phyloP scores from a whole-genome alignment of 2,329 filamentous ascomycete genomes.

The Xylariaceae sp. region DNA sequence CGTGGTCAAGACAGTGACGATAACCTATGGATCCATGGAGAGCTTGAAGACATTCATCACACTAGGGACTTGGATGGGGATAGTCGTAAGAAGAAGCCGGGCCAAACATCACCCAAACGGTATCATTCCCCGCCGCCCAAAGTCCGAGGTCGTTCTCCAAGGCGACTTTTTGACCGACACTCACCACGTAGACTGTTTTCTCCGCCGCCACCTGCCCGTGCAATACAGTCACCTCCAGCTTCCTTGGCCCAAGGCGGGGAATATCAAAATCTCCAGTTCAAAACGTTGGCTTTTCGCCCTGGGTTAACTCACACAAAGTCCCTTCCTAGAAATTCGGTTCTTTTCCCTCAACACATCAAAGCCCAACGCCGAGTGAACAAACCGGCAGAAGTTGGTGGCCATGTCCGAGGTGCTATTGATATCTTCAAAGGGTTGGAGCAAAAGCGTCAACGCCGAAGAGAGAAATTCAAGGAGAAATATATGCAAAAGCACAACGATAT shows the following conservation, averaged over 20 bases:
- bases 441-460: slow-evolving; percentile 86
- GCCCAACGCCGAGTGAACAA: slow-evolving; percentile 34
- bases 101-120: slow-evolving; percentile 55
- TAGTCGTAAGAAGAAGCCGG: slow-evolving; percentile 45
- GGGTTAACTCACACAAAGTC: slow-evolving; percentile 76
- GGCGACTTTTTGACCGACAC: slow-evolving; percentile 56
- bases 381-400: slow-evolving; percentile 38
- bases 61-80: slow-evolving; percentile 47
- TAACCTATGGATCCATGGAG: slow-evolving; percentile 63
- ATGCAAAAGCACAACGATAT: slow-evolving; percentile 85
- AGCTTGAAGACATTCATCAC: slow-evolving; percentile 60
- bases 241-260: slow-evolving; percentile 24
- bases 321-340: slow-evolving; percentile 70
- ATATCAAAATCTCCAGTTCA: slow-evolving; percentile 35
- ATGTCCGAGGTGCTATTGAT: slow-evolving; percentile 89
- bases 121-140: slow-evolving; percentile 48
- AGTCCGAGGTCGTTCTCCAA: slow-evolving; percentile 48
- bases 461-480: slow-evolving; percentile 69
- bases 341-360: slow-evolving; percentile 54
- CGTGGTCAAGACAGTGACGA: slow-evolving; percentile 59
- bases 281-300: slow-evolving; percentile 52
- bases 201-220: slow-evolving; percentile 55
- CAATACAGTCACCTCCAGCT: slow-evolving; percentile 41
- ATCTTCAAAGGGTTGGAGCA: slow-evolving; percentile 95
- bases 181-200: slow-evolving; percentile 68